Percentiles rank a stretch among this genome's conserved stretches.
These are phyloP conservation scores for Colletotrichum euphorbiae DNA, from an alignment of 2,329 filamentous ascomycete species.

Conservation along the genomic window DNA sequence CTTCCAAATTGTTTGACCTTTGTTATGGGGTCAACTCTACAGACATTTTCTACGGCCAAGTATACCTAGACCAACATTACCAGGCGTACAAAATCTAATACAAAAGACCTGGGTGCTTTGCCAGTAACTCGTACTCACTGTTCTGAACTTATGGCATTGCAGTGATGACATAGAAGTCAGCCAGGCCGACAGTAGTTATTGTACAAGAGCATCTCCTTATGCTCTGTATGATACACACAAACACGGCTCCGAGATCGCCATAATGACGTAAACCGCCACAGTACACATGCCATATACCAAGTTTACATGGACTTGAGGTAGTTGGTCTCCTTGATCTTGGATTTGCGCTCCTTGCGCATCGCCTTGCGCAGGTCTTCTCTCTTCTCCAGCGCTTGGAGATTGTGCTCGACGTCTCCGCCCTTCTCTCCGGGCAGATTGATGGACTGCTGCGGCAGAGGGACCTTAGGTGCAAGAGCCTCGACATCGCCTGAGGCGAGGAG, in stretches of 20 bases:
- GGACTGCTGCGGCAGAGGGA: constrained; percentile 82
- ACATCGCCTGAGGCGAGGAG: constrained; percentile 74
- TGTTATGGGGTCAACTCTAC: neutral
- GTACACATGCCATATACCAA: neutral
- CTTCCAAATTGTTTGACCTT: neutral
- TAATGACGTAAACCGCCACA: neutral
- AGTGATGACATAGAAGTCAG: constrained; percentile 32
- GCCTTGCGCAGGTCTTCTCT: constrained; percentile 74
- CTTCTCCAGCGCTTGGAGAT: constrained; percentile 60
- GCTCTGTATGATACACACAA: constrained; percentile 36
- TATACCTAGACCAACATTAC: constrained; percentile 11
- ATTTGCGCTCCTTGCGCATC: constrained; percentile 80
- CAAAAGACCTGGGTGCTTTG: neutral
- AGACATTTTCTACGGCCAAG: constrained; percentile 5
- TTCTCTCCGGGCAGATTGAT: constrained; percentile 74
- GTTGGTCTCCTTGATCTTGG: constrained; percentile 85
- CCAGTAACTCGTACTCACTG: neutral
- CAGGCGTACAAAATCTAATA: constrained; percentile 15
- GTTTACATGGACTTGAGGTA: constrained; percentile 83
- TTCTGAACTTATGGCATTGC: constrained; percentile 3
- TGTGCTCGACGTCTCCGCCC: constrained; percentile 56
- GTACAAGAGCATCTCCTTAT: constrained; percentile 27
- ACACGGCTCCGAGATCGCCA: neutral
- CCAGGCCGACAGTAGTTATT: constrained; percentile 31
- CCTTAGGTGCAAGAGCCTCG: constrained; percentile 72